These are phyloP conservation scores for Pinus taeda DNA, from an alignment of 75 land plant species.

Conservation along the genomic window DNA sequence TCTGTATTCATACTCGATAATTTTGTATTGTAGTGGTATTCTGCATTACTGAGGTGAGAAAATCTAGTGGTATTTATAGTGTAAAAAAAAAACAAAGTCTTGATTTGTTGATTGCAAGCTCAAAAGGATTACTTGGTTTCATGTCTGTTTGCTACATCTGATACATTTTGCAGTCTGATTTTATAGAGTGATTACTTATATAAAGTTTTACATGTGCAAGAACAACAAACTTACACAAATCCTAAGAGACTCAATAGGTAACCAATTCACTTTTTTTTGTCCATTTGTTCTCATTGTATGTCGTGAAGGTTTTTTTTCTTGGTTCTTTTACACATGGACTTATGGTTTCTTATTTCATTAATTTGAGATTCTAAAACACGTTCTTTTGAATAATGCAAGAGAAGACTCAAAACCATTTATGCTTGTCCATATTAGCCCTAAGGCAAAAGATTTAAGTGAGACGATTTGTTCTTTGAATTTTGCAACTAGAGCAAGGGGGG, in stretches of 20 bases:
- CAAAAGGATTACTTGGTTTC: neutral
- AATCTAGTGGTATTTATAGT: neutral
- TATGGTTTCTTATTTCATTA: neutral
- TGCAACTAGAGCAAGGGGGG: conserved; percentile 48
- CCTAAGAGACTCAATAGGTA: conserved; percentile 62
- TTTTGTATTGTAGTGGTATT: too few relatives aligned
- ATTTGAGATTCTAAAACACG: neutral
- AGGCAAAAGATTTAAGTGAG: conserved; percentile 47
- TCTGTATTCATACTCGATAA: too few relatives aligned
- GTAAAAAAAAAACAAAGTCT: neutral
- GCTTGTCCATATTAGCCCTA: conserved; percentile 68
- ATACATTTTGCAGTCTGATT: neutral
- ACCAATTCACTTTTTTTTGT: neutral
- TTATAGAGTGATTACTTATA: neutral
- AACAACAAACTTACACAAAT: conserved; percentile 79
- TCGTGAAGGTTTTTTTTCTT: neutral
- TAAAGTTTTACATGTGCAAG: conserved; percentile 25
- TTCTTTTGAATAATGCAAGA: conserved; percentile 22
- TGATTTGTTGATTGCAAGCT: neutral
- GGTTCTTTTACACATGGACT: neutral
- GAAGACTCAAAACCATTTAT: conserved; percentile 51
- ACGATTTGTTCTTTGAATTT: conserved; percentile 55
- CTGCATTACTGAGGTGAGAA: neutral
- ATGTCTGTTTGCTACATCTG: neutral
- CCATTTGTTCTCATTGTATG: neutral